phyloP scores from a whole-genome alignment of 2,329 filamentous ascomycete genomes.

The Paecilomyces variotii region DNA sequence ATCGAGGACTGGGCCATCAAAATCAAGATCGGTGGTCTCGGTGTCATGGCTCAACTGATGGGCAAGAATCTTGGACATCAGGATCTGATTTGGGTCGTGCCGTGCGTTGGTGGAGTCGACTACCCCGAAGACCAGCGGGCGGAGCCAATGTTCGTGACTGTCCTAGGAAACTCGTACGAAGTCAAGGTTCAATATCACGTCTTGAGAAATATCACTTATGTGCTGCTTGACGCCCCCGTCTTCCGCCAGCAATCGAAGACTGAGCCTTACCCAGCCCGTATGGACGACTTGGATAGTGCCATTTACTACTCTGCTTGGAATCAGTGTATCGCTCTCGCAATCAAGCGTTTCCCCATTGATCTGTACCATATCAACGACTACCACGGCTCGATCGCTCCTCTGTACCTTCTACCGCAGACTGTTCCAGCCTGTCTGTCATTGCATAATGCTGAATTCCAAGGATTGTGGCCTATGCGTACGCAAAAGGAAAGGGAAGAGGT shows the following conservation, averaged over 20 bases:
- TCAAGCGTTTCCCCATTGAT: conserved; percentile 55
- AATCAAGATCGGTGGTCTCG: conserved; percentile 63
- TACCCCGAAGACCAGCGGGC: conserved; percentile 54
- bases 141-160: conserved; percentile 54
- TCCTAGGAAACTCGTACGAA: conserved; percentile 53
- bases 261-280: conserved; percentile 58
- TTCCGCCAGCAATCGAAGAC: conserved; percentile 56
- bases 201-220: conserved; percentile 59
- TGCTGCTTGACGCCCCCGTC: conserved; percentile 58
- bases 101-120: conserved; percentile 55
- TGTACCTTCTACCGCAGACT: conserved; percentile 56
- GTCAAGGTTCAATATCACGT: conserved; percentile 58
- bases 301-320: conserved; percentile 66
- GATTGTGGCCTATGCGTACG: conserved; percentile 59
- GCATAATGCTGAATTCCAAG: conserved; percentile 63
- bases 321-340: conserved; percentile 57
- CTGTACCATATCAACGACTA: conserved; percentile 63
- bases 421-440: conserved; percentile 57
- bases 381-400: conserved; percentile 54
- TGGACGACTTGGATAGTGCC: conserved; percentile 61
- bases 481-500: conserved; percentile 55
- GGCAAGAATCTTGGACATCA: conserved; percentile 57
- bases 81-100: conserved; percentile 58
- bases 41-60: conserved; percentile 65
- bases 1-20: conserved; percentile 64